Evolutionary conservation across 495 filamentous ascomycete genomes (phyloP), one percentile per base, ranked within the genome.

Genomic region (Podospora australis): DNA sequence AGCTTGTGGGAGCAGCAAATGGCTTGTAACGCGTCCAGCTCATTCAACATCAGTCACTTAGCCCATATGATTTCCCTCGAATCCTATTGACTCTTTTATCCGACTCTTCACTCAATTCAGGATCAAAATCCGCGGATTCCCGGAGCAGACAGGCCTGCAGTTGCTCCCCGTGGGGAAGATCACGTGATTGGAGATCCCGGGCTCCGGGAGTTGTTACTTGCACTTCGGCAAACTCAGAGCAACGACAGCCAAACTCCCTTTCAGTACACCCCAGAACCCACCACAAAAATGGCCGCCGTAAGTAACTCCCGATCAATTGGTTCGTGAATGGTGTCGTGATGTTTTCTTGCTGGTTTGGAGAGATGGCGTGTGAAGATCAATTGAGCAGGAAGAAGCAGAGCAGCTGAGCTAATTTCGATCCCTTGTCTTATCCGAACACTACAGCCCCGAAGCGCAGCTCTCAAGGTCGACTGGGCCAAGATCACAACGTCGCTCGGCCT

Each of bases 401-500:
- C 25, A 21, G 54, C 50, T 74, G 71, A 74, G 72, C 71, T 76
- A 76, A 76, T 73, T 74, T 71, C 56, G 53, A 49, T 39, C 49
- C 46, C 46, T 53, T 52, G 57, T 43, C 52, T 57, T 43, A 47
- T 51, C 42, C 45, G 54, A 43, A 44, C 4, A 45, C 7, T 22
- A 69, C 77, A 97, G 92, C 86, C 34, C 34, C 40, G 90, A 78
- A 92, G 88, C 81, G 91, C 92, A 75, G 90, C 94, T 74, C 81
- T 91, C 72, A 99, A 96, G 81, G 82, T 99, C 79, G 92, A 99
- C 82, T 99, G 94, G 94, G 78, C 76, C 72, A 88, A 88, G 74
- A 80, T 97, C 64, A 82, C 82, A 69, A 81, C 77, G 68, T 90
- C 88, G 60, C 89, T 99, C 62, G 91, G 92, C 62, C 87, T 99